phyloP scores from a whole-genome alignment of 2,329 filamentous ascomycete species.

The Endothia cerciana region DNA sequence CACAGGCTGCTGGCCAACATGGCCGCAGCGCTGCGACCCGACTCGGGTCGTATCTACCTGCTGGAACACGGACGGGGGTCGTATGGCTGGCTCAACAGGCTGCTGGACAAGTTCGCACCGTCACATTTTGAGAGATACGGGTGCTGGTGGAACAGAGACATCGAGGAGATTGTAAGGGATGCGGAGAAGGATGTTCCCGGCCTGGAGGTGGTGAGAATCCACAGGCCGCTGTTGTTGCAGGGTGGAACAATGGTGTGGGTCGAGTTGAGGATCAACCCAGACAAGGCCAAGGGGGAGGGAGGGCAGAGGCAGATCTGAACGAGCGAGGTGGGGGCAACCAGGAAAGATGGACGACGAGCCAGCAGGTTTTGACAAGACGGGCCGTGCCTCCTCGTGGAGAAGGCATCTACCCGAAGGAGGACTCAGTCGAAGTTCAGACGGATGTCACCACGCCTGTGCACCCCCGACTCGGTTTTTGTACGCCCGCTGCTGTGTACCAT shows the following conservation, averaged over 20 bases:
- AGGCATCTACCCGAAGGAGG: neutral
- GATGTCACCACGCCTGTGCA: neutral
- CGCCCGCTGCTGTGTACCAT: neutral
- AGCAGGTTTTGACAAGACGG: neutral
- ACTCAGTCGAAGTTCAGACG: neutral
- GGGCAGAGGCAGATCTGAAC: neutral
- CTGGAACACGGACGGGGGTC: slow-evolving; percentile 65
- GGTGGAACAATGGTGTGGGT: slow-evolving; percentile 63
- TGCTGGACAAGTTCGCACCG: slow-evolving; percentile 59
- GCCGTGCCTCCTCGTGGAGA: neutral
- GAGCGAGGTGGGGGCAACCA: neutral
- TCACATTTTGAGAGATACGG: slow-evolving; percentile 63
- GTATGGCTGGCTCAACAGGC: slow-evolving; percentile 57
- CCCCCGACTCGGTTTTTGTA: neutral
- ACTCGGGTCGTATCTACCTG: slow-evolving; percentile 62
- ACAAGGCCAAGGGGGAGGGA: slow-evolving; percentile 3
- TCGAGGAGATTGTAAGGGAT: slow-evolving; percentile 57
- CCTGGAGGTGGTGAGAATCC: slow-evolving; percentile 58
- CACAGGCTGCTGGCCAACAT: slow-evolving; percentile 57
- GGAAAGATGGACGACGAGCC: neutral
- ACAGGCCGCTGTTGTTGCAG: slow-evolving; percentile 56
- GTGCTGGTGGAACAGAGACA: slow-evolving; percentile 72
- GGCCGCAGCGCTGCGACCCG: slow-evolving; percentile 54
- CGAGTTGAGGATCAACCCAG: slow-evolving; percentile 52
- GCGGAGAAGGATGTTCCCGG: slow-evolving; percentile 54